Percentiles rank a stretch among this genome's conserved stretches.
Conservation (phyloP, 371 early-diverging fungal species). For the Mucor velutinosus region DNA sequence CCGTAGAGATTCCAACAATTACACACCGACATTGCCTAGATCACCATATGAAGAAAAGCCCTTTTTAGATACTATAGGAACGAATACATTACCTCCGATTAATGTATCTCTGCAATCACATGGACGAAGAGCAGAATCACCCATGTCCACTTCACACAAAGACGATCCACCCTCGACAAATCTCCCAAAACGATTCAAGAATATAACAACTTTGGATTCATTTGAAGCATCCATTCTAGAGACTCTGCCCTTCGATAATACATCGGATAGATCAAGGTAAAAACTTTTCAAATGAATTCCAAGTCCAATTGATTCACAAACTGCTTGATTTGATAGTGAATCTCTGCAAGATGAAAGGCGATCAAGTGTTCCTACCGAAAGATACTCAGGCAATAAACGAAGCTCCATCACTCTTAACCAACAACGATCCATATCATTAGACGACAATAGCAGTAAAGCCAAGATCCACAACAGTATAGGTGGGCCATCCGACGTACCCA, state of each 20-base stretch:
- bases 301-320: too few relatives aligned
- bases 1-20: not conserved
- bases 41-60: not conserved
- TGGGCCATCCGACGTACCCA: not conserved
- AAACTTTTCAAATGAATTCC: not conserved
- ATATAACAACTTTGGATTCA: conserved; percentile 4
- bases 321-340: not conserved
- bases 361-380: not conserved
- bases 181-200: not conserved
- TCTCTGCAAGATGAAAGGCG: not conserved
- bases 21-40: not conserved
- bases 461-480: not conserved
- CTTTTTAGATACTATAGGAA: not conserved
- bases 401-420: not conserved
- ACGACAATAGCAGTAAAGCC: not conserved
- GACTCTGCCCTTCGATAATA: not conserved
- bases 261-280: not conserved
- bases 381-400: not conserved
- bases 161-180: not conserved
- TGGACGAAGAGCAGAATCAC: not conserved
- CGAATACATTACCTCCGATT: conserved; percentile 8
- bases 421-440: not conserved
- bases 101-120: not conserved
- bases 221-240: conserved; percentile 2
- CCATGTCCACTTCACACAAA: not conserved